phyloP scores from a whole-genome alignment of 352 stramenopile species.

The Phytopythium ostracodes region DNA sequence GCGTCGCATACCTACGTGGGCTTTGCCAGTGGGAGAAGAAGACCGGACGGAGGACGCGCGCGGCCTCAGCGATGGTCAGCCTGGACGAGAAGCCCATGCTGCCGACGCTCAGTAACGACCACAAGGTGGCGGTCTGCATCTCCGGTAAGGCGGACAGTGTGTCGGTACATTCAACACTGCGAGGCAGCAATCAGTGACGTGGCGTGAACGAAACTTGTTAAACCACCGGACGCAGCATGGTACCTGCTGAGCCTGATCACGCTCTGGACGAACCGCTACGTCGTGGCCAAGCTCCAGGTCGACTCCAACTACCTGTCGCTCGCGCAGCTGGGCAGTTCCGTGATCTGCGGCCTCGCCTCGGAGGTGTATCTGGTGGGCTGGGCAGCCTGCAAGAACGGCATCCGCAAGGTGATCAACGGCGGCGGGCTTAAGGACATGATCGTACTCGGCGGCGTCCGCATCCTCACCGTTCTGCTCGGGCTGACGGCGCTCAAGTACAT shows the following conservation, averaged over 20 bases:
- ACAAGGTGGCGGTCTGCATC: slow-evolving; percentile 64
- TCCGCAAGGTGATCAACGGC: slow-evolving; percentile 47
- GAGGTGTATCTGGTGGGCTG: slow-evolving; percentile 76
- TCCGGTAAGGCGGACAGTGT: slow-evolving; percentile 28
- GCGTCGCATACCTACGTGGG: slow-evolving; percentile 6
- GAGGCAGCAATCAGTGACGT: neutral
- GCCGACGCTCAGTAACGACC: slow-evolving; percentile 26
- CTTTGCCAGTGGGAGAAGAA: neutral
- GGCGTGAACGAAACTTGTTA: neutral
- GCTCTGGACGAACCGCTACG: slow-evolving; percentile 83
- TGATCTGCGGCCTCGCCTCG: slow-evolving; percentile 58
- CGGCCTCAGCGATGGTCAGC: neutral
- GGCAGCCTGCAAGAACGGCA: slow-evolving; percentile 40
- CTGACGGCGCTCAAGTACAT: slow-evolving; percentile 91
- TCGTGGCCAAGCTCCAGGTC: slow-evolving; percentile 67
- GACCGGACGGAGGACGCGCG: neutral
- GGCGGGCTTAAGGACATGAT: slow-evolving; percentile 81
- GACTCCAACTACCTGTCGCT: slow-evolving; percentile 79
- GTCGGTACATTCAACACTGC: neutral
- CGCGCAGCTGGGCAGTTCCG: slow-evolving; percentile 74
- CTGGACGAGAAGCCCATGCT: slow-evolving; percentile 23
- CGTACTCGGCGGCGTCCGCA: slow-evolving; percentile 73
- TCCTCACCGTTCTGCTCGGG: slow-evolving; percentile 85
- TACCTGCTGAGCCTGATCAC: slow-evolving; percentile 77
- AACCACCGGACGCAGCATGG: slow-evolving; percentile 38